These are phyloP conservation scores for Colletotrichum sp. DNA, from an alignment of 2,329 filamentous ascomycete genomes.

Conservation along the genomic window DNA sequence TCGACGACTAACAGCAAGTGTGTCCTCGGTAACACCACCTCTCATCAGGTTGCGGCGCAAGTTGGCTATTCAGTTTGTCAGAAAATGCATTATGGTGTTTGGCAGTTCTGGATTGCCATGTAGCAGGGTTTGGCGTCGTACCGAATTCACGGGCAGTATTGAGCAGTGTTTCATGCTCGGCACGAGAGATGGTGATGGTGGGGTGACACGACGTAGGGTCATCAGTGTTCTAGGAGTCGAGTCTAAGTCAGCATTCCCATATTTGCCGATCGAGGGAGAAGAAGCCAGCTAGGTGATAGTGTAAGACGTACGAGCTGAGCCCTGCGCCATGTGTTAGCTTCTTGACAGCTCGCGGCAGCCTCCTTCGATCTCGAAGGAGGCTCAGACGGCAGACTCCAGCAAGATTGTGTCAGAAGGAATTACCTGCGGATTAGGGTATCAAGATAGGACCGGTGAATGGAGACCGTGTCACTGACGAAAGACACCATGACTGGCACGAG, in stretches of 20 bases:
- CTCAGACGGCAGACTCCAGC: not conserved
- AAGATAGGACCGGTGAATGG: conserved; percentile 64
- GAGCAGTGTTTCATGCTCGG: conserved; percentile 66
- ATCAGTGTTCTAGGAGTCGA: conserved; percentile 20
- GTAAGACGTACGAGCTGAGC: conserved; percentile 30
- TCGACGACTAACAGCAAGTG: conserved; percentile 45
- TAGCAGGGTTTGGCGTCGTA: conserved; percentile 35
- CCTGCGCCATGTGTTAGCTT: conserved; percentile 21
- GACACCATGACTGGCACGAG: conserved; percentile 26
- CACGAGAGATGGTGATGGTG: conserved; percentile 58
- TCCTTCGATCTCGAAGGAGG: not conserved
- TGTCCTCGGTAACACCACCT: conserved; percentile 51
- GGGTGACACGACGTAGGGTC: conserved; percentile 24
- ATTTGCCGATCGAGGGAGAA: not conserved
- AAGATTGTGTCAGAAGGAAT: conserved; percentile 25
- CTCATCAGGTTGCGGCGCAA: conserved; percentile 52
- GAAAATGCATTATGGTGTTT: not conserved
- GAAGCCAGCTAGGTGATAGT: too few species aligned
- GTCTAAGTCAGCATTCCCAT: not conserved
- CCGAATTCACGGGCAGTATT: conserved; percentile 57
- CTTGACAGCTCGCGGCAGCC: not conserved
- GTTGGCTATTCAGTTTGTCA: conserved; percentile 36
- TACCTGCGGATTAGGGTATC: conserved; percentile 67
- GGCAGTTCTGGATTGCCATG: not conserved
- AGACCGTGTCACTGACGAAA: conserved; percentile 12